Conservation (phyloP, 176 grass and related monocot species). For the Eleusine coracana region DNA sequence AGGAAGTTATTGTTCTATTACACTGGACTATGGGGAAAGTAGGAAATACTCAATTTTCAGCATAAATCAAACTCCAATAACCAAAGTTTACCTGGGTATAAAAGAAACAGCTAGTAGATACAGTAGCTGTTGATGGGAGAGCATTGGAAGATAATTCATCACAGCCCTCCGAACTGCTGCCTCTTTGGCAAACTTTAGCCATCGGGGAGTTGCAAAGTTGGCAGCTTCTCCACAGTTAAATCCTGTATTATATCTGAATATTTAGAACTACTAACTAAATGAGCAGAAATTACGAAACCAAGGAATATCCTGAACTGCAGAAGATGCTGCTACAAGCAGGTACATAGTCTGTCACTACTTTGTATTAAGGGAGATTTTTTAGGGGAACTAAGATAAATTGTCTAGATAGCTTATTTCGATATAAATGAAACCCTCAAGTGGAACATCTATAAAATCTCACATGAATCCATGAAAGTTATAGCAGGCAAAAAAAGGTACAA, state of each 20-base stretch:
- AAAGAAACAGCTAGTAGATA: slow-evolving; percentile 96
- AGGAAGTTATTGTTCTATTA: not conserved
- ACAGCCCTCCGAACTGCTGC: slow-evolving; percentile 92
- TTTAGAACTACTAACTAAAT: slow-evolving; percentile 24
- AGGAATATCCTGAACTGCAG: not conserved
- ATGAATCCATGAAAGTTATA: not conserved
- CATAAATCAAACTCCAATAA: not conserved
- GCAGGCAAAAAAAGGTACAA: not conserved
- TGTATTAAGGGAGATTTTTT: not conserved
- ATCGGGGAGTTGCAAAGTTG: slow-evolving; percentile 96
- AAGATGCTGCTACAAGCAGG: not conserved
- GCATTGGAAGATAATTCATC: slow-evolving; percentile 99
- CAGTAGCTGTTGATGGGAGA: slow-evolving; percentile 96
- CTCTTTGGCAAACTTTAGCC: slow-evolving; percentile 95
- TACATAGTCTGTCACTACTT: slow-evolving; percentile 9
- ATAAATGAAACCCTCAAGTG: slow-evolving; percentile 11
- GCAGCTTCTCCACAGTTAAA: slow-evolving; percentile 98
- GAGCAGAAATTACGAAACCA: slow-evolving; percentile 7
- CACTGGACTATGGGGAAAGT: not conserved
- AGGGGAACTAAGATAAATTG: slow-evolving; percentile 1
- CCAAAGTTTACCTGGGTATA: slow-evolving; percentile 71
- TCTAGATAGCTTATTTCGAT: not conserved
- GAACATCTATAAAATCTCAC: not conserved
- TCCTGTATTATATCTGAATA: slow-evolving; percentile 54
- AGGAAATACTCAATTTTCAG: not conserved